phyloP scores from a whole-genome alignment of 495 filamentous ascomycete species.

The Neurospora sp. region DNA sequence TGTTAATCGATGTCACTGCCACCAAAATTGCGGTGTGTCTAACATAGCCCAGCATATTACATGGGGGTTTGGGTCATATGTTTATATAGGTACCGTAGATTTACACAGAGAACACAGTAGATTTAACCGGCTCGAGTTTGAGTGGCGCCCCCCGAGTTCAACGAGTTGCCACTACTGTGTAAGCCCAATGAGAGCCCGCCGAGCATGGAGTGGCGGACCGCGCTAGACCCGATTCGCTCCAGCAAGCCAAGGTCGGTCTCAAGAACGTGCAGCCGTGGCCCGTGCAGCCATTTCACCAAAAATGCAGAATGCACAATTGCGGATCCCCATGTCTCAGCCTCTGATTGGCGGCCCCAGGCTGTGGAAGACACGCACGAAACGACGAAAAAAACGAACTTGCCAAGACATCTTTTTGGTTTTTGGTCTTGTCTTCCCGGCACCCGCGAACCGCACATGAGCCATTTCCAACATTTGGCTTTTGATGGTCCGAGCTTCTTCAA shows the following conservation, averaged over 20 bases:
- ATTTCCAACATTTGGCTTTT: neutral
- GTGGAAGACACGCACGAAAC: neutral
- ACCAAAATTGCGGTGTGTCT: no score
- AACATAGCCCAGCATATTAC: no score
- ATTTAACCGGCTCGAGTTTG: no score
- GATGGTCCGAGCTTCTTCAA: neutral
- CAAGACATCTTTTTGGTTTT: neutral
- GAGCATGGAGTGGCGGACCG: neutral
- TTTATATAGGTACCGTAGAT: no score
- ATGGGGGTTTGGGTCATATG: no score
- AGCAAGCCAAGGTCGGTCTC: neutral
- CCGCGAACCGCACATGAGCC: neutral
- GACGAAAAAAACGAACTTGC: neutral
- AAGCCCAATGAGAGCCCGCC: neutral
- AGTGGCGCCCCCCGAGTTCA: neutral
- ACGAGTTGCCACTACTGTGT: neutral
- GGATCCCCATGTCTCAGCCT: neutral
- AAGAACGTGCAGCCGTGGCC: neutral
- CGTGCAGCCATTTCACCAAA: neutral
- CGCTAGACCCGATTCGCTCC: constrained; percentile 3
- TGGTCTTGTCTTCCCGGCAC: neutral
- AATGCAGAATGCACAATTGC: neutral
- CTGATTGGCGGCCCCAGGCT: neutral
- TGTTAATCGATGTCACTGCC: no score
- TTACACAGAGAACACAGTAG: no score